Conservation (phyloP, 1,284 basidiomycete genomes). For the Mycena sp. region DNA sequence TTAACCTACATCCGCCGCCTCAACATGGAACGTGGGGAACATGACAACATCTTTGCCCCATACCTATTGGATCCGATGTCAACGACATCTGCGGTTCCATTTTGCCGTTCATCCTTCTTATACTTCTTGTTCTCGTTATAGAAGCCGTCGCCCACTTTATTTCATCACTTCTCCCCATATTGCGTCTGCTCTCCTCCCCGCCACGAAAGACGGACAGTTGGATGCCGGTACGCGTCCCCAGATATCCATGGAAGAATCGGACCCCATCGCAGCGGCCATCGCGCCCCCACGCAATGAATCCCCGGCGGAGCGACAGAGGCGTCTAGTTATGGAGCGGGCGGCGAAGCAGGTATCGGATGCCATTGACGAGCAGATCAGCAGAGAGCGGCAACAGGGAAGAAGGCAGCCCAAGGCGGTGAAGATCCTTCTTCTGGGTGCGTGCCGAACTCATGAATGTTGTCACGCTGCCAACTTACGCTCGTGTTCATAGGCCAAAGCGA, state of each 20-base stretch:
- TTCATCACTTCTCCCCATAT: no score
- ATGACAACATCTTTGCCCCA: no score
- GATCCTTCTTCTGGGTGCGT: conserved; percentile 74
- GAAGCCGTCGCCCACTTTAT: no score
- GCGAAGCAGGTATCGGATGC: conserved; percentile 71
- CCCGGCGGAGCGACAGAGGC: conserved; percentile 53
- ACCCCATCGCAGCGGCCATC: conserved; percentile 61
- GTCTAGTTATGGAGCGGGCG: conserved; percentile 63
- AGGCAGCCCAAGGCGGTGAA: conserved; percentile 66
- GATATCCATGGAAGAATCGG: conserved; percentile 40
- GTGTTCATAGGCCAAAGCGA: conserved; percentile 71
- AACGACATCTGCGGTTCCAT: no score
- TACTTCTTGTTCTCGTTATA: no score
- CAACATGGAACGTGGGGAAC: no score
- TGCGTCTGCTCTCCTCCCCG: no score
- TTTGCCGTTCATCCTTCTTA: no score
- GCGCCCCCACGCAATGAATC: conserved; percentile 71
- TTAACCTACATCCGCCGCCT: no score
- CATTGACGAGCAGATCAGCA: conserved; percentile 76
- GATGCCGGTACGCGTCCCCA: conserved; percentile 33
- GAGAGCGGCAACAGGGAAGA: conserved; percentile 61
- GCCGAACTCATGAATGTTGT: background rate
- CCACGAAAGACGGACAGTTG: no score
- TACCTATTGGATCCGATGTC: no score
- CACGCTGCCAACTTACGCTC: background rate